phyloP scores from a whole-genome alignment of 179 eudicot species.

The Drosera spatulata region DNA sequence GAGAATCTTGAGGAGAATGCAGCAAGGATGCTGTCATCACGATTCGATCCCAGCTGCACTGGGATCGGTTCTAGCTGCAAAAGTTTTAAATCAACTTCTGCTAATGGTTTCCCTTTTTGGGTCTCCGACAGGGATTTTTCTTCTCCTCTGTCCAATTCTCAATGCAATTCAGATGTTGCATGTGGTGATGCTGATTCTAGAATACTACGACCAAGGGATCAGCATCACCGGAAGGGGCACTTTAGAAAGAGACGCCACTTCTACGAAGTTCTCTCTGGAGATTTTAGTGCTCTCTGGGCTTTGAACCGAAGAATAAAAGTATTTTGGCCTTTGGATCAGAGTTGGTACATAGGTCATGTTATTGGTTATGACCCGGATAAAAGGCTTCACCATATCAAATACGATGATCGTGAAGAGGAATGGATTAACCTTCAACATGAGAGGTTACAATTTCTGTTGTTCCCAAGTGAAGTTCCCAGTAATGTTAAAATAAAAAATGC shows the following conservation, averaged over 20 bases:
- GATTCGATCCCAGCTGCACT: conserved; percentile 87
- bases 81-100: conserved; percentile 23
- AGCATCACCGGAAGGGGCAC: conserved; percentile 32
- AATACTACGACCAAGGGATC: conserved; percentile 53
- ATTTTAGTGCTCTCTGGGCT: conserved; percentile 63
- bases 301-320: conserved; percentile 73
- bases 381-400: conserved; percentile 73
- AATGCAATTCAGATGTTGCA: conserved; percentile 26
- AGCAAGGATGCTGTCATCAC: conserved; percentile 95
- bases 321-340: conserved; percentile 90
- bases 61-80: conserved; percentile 39
- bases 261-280: conserved; percentile 49
- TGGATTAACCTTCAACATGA: conserved; percentile 77
- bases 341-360: conserved; percentile 85
- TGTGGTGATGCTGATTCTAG: conserved; percentile 49
- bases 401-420: conserved; percentile 91
- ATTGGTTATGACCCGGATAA: conserved; percentile 50
- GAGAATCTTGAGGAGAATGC: conserved; percentile 93
- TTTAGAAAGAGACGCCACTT: conserved; percentile 62
- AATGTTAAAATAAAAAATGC: conserved; percentile 21
- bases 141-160: conserved; percentile 18
- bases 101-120: conserved; percentile 23
- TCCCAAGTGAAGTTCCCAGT: conserved; percentile 71
- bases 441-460: conserved; percentile 73
- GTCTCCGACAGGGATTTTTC: conserved; percentile 14